Evolutionary conservation across 2,329 filamentous ascomycete genomes (phyloP).

Genomic region (Fusarium mundagurra): DNA sequence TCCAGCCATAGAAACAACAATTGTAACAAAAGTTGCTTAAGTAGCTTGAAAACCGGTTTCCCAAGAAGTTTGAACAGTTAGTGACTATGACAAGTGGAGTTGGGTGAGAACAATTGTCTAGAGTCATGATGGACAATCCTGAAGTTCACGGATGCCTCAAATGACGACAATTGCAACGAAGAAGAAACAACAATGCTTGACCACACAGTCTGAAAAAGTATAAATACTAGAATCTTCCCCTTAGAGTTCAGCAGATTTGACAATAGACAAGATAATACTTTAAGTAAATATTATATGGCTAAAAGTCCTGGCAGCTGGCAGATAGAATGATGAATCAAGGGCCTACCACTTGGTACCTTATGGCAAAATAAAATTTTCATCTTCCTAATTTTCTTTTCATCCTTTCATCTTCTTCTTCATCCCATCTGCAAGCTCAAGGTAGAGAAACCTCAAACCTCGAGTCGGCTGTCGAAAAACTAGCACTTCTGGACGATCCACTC

Average conservation of each 20-base stretch:
- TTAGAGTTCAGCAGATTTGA: not conserved
- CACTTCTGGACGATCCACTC: no score
- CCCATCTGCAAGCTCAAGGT: no score
- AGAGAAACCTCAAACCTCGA: no score
- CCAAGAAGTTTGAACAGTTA: not conserved
- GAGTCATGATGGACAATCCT: not conserved
- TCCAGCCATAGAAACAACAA: not conserved
- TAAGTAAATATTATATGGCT: not conserved
- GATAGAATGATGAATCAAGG: not conserved
- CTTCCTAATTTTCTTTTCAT: not conserved
- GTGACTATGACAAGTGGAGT: rapidly evolving
- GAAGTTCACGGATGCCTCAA: not conserved
- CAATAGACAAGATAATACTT: not conserved
- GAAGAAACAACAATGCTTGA: not conserved
- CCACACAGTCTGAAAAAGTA: not conserved
- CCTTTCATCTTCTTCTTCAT: not conserved
- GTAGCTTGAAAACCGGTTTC: rapidly evolving
- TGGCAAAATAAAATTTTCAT: not conserved
- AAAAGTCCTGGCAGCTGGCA: not conserved
- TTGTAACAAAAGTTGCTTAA: not conserved
- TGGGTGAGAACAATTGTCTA: not conserved
- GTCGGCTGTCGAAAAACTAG: no score
- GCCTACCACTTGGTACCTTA: not conserved
- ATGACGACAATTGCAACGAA: not conserved
- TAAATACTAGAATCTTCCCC: not conserved